These are phyloP conservation scores for Geranomyces variabilis DNA, from an alignment of 192 early-diverging fungal species.

Conservation along the genomic window DNA sequence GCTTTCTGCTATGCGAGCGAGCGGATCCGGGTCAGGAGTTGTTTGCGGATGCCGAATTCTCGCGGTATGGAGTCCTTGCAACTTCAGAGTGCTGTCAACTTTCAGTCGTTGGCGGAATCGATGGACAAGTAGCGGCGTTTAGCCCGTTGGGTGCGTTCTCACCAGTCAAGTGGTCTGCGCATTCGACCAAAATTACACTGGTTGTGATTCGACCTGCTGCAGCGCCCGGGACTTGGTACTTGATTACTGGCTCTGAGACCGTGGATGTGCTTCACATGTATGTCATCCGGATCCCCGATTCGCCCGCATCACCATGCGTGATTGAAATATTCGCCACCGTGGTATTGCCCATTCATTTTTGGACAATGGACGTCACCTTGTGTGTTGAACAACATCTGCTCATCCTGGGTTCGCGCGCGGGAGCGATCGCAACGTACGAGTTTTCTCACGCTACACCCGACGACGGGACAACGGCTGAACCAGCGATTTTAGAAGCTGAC, in stretches of 20 bases:
- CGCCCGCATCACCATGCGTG: background rate
- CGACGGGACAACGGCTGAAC: background rate
- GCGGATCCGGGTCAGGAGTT: background rate
- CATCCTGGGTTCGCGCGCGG: conserved; percentile 33
- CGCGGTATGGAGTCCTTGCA: conserved; percentile 58
- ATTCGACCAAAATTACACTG: conserved; percentile 51
- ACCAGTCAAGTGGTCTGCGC: conserved; percentile 42
- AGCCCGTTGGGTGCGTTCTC: conserved; percentile 51
- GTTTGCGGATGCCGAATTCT: conserved; percentile 41
- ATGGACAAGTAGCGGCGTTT: conserved; percentile 57
- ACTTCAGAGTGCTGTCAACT: conserved; percentile 56
- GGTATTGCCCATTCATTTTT: conserved; percentile 21
- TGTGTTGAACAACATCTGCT: conserved; percentile 3
- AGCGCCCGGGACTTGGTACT: background rate
- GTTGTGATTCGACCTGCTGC: conserved; percentile 35
- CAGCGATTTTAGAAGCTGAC: conserved; percentile 28
- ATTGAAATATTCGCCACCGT: background rate
- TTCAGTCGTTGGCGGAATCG: conserved; percentile 56
- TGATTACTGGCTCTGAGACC: conserved; percentile 19
- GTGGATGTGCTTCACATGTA: conserved; percentile 22
- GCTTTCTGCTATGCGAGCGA: background rate
- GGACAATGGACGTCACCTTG: conserved; percentile 24
- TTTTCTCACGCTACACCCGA: background rate
- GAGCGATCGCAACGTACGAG: conserved; percentile 38
- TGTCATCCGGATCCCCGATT: background rate